Evolutionary conservation across 805 yeast species (phyloP).

Genomic region (Pichia nanzhaoensis): DNA sequence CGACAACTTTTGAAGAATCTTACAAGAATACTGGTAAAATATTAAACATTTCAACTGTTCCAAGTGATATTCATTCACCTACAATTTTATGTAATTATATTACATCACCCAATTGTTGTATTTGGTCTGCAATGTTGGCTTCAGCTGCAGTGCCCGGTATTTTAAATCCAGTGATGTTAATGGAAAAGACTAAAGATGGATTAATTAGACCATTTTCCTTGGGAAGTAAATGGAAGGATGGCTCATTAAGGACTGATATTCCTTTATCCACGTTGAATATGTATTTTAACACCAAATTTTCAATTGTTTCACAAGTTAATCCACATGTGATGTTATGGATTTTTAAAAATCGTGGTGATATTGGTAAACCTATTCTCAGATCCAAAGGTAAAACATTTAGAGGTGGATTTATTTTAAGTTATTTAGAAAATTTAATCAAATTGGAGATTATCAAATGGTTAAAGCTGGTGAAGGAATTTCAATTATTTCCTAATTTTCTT

Average conservation of each 20-base stretch:
- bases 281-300: conserved; percentile 68
- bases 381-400: conserved; percentile 51
- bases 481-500: conserved; percentile 58
- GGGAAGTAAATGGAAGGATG: conserved; percentile 75
- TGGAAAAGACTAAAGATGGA: conserved; percentile 43
- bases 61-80: conserved; percentile 77
- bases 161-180: conserved; percentile 68
- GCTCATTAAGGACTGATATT: conserved; percentile 70
- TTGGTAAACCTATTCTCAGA: conserved; percentile 69
- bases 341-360: conserved; percentile 73
- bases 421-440: conserved; percentile 61
- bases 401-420: conserved; percentile 73
- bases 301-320: conserved; percentile 75
- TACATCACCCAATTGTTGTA: conserved; percentile 72
- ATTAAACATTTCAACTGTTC: conserved; percentile 70
- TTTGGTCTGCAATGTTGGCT: conserved; percentile 75
- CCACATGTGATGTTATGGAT: conserved; percentile 75
- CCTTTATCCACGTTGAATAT: conserved; percentile 70
- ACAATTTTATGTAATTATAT: conserved; percentile 70
- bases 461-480: conserved; percentile 55
- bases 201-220: conserved; percentile 59
- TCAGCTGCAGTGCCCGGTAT: conserved; percentile 83
- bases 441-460: conserved; percentile 76
- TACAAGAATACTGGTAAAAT: conserved; percentile 61
- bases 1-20: conserved; percentile 66